These are phyloP conservation scores for Backusella morwellensis DNA, from an alignment of 192 early-diverging fungal genomes.

Conservation along the genomic window DNA sequence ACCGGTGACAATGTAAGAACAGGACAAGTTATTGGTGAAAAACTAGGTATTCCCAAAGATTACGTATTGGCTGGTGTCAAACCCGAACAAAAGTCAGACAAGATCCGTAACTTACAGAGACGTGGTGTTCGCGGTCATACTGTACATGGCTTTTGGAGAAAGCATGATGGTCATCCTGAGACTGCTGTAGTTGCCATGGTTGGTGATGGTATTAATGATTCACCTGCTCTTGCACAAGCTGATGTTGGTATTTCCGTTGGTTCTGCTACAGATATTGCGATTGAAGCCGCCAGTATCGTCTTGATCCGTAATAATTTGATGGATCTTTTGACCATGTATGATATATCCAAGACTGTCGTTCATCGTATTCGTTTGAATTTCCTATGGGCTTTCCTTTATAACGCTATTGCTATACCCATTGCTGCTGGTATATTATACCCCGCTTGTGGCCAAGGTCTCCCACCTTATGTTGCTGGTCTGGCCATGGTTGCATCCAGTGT, in stretches of 20 bases:
- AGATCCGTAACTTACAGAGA: constrained; percentile 56
- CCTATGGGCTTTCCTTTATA: constrained; percentile 88
- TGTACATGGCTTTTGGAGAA: not conserved
- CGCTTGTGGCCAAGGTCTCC: constrained; percentile 50
- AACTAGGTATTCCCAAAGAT: constrained; percentile 61
- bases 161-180: constrained; percentile 10
- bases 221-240: constrained; percentile 85
- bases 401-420: constrained; percentile 83
- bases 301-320: constrained; percentile 75
- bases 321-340: constrained; percentile 78
- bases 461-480: constrained; percentile 81
- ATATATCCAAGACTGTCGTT: constrained; percentile 73
- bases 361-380: constrained; percentile 85
- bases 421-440: constrained; percentile 84
- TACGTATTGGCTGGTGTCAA: constrained; percentile 63
- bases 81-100: constrained; percentile 69
- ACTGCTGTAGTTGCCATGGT: constrained; percentile 79
- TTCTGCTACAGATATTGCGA: constrained; percentile 86
- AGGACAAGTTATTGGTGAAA: constrained; percentile 57
- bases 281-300: constrained; percentile 85
- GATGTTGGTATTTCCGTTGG: constrained; percentile 91
- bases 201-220: constrained; percentile 97
- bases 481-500: constrained; percentile 89
- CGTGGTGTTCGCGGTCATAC: constrained; percentile 15
- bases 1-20: constrained; percentile 73